phyloP scores from a whole-genome alignment of 176 grass and related monocot species.

The Panicum miliaceum region DNA sequence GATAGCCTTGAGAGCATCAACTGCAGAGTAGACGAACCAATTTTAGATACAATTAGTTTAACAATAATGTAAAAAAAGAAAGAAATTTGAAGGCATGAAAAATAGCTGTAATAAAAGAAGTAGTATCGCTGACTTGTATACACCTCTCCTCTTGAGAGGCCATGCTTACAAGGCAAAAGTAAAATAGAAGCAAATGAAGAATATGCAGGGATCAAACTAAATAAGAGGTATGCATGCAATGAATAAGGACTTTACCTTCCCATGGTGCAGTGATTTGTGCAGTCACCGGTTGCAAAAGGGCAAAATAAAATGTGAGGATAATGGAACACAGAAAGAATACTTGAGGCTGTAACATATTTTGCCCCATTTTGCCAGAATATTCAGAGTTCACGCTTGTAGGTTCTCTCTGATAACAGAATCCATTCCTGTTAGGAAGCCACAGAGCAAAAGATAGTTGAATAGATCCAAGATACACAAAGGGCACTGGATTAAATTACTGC shows the following conservation, averaged over 20 bases:
- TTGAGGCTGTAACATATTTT: constrained; percentile 27
- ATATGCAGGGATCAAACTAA: constrained; percentile 10
- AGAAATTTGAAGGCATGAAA: background rate
- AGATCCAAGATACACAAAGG: background rate
- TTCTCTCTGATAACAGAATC: background rate
- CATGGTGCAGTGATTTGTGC: constrained; percentile 68
- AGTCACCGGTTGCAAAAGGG: constrained; percentile 36
- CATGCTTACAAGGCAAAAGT: constrained; percentile 20
- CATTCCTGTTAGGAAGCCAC: constrained; percentile 34
- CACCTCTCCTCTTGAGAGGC: background rate
- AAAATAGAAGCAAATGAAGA: background rate
- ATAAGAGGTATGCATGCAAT: constrained; percentile 18
- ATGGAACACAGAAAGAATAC: constrained; percentile 28
- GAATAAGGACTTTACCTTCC: constrained; percentile 67
- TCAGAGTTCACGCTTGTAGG: constrained; percentile 23
- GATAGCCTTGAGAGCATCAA: constrained; percentile 72
- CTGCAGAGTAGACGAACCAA: constrained; percentile 56
- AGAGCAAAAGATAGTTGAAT: constrained; percentile 17
- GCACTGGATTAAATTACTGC: constrained; percentile 11
- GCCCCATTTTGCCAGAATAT: background rate
- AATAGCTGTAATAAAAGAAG: constrained; percentile 6
- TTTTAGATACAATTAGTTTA: constrained; percentile 21
- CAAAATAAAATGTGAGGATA: constrained; percentile 44
- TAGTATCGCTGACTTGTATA: background rate
- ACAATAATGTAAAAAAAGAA: background rate